Base-by-base conservation (phyloP, 2,329 filamentous ascomycete genomes). In the Niveomyces coronatus region DNA sequence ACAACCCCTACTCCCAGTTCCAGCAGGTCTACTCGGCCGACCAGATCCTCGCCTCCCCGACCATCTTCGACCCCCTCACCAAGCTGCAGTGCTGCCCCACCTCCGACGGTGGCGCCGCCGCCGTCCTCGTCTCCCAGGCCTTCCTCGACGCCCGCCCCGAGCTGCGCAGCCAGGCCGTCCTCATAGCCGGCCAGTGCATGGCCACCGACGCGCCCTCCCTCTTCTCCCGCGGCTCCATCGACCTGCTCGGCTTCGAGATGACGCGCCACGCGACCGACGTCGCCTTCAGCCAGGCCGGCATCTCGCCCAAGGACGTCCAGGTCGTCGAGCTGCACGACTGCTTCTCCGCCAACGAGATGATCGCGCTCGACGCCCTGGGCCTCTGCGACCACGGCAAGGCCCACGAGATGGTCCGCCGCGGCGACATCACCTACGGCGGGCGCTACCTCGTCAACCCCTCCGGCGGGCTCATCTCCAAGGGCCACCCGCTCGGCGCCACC, bases 71-170 rank as follows among this genome's bases (percentile, higher is more conserved):
- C 47, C 89, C 89, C 13, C 72, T 96, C 40, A 96, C 91, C 42
- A 96, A 95, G 64, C 79, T 96, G n/a, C 91, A 96, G 66, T 96
- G 89, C 73, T 95, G 89, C 63, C 89, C 91, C 1, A 96, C 89
- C 1, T 94, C 86, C 0, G 91, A 96, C 60, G 89, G 89, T 34
- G 85, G 81, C 32, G 89, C 87, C 1, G 87, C 91, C 1, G 85
- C 85, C 11, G 80, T 96, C 22, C 67, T 98, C 36, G 87, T 94
- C 39, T 94, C 86, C 0, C 81, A 94, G 62, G 74, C 71, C 33
- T 96, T 95, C 71, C 75, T 96, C 39, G 82, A 89, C 52, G 80
- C 81, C 8, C 76, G 85, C 16, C 88, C 88, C 1, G 79, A 94
- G 51, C 76, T 95, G 42, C 80, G 79, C 54, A 69, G 74, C 40